Base-by-base conservation (phyloP, 495 filamentous ascomycete species). In the Platismatia glauca region DNA sequence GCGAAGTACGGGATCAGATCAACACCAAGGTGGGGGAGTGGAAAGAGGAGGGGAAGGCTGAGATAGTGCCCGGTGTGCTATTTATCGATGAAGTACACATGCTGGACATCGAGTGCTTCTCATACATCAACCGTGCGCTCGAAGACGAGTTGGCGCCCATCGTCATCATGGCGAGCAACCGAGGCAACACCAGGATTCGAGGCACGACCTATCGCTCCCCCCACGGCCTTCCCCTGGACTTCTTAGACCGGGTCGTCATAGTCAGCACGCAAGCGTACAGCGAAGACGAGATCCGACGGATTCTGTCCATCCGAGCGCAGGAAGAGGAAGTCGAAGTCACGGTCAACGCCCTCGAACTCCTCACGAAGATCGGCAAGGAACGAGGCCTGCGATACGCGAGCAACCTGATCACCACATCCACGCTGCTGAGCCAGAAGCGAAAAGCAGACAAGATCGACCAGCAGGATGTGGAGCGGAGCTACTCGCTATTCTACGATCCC, bases 51-150 rank as follows among this genome's bases (percentile, higher is more conserved):
- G 95, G 95, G 75, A 97, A 97, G 71, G 94, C 94, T 16, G 91
- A 94, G 77, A 97, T 99, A 27, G 93, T 97, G 4, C 94, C 94
- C 0, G 94, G 94, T 56, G 94, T 99, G 24, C 78, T 99, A 13
- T 99, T 99, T 79, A 95, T 99, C 68, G 94, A 99, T 69, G 94
- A 99, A 76, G 92, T 99, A 3, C 94, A 99, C 78, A 97, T 97
- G 94, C 87, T 99, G 24, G 94, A 99, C 72, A 96, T 97, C 66
- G 94, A 99, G 71, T 97, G 94, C 78, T 99, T 95, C 78, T 92
- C 90, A 50, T 99, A 91, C 79, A 87, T 99, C 79, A 99, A 99
- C 79, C 89, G 95, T 34, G 94, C 94, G 7, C 80, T 97, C 29
- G 94, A 99, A 72, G 88, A 87, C 29, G 91, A 96, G 66, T 81